Base-by-base conservation (phyloP, 2,329 filamentous ascomycete genomes). In the Geosmithia flava region DNA sequence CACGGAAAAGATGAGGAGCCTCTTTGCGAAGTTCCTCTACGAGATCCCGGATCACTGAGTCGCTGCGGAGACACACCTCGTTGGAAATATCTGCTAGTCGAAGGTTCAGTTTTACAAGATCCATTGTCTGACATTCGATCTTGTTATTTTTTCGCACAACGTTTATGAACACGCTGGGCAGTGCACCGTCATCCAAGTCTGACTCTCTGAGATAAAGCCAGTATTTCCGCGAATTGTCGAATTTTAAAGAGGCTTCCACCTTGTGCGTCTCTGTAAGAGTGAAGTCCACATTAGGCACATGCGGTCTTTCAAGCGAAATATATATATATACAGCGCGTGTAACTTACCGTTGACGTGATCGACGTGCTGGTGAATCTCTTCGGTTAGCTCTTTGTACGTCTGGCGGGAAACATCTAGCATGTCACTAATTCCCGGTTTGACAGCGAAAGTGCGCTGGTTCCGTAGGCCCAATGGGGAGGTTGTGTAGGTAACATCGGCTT, bases 401-500 rank as follows among this genome's bases (percentile, higher is more conserved):
- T 89, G 84, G 5, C 90, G 78, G 33, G 88, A 87, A 39, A 96
- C 85, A 64, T 96, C 91, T 3, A 97, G 76, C 49, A 96, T 76
- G 2, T 87, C 87, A 55, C 87, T 89, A 42, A 93, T 80, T 1
- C 87, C 87, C 44, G 87, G 80, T 68, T 85, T 93, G 30, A 97
- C 83, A 20, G 91, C 91, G 66, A 94, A 96, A 1, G 85, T 87
- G 53, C 91, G 75, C 60, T 97, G 91, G 52, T 96, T 95, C 15
- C 90, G 78, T 49, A 95, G 71, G 52, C 96, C 91, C 4, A 97
- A 72, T 0, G 93, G 84, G 20, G 83, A 80, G 44, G 76, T 86
- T 50, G 87, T 84, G 55, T 85, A 94, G 0, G 74, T 77, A 0
- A 89, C 86, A 59, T 95, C 86, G 8, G 85, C 76, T 53, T 97